phyloP scores from a whole-genome alignment of 176 grass and related monocot species.

The Oryza longistaminata region DNA sequence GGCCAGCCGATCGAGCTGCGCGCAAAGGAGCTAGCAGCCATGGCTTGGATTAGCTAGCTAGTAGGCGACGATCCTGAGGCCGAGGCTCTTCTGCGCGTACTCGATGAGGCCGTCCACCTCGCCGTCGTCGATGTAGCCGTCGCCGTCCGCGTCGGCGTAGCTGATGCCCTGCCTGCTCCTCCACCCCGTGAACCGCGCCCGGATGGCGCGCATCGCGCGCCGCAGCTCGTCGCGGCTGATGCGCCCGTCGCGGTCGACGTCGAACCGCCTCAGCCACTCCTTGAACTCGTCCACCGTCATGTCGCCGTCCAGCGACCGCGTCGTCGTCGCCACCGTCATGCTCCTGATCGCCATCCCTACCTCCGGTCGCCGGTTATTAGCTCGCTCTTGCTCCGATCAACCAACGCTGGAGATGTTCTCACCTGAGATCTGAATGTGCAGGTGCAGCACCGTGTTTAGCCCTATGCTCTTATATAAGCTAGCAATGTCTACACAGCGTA shows the following conservation, averaged over 20 bases:
- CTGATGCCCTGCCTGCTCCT: conserved; percentile 67
- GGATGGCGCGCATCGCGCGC: conserved; percentile 63
- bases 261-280: conserved; percentile 79
- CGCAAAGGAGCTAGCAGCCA: neutral
- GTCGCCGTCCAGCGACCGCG: conserved; percentile 56
- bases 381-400: neutral
- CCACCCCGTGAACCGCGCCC: conserved; percentile 70
- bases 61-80: conserved; percentile 76
- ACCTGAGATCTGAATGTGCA: neutral
- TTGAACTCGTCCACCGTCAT: conserved; percentile 95
- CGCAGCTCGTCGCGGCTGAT: conserved; percentile 89
- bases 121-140: conserved; percentile 63
- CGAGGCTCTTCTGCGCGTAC: conserved; percentile 71
- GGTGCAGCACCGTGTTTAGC: conserved; percentile 18
- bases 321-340: conserved; percentile 32
- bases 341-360: conserved; percentile 51
- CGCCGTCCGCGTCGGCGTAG: conserved; percentile 66
- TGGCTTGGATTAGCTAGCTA: neutral
- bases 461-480: conserved; percentile 41
- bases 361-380: neutral
- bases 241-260: conserved; percentile 68
- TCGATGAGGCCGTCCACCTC: conserved; percentile 86
- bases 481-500: neutral
- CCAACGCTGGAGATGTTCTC: neutral
- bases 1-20: neutral